Evolutionary conservation across 106 monocot species (phyloP), one percentile per base, ranked within the genome.

Genomic region (Dendrobium officinale): DNA sequence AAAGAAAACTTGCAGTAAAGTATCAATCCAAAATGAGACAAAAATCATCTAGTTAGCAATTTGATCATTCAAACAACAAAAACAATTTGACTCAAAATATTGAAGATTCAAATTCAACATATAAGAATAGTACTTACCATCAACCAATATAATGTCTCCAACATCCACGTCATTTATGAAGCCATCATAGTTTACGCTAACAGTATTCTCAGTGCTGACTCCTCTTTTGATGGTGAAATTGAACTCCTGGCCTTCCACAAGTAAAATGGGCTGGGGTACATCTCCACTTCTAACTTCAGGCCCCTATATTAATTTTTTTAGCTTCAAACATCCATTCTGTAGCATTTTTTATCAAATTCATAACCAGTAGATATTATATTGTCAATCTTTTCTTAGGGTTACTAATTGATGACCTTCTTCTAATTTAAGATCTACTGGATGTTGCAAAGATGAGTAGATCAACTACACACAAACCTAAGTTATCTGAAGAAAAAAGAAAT

Each of bases 201-300:
- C 91, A 77, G 85, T 88, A 68, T 87, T 51, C 73, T 91, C 86
- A 24, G 79, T 51, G 83, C 83, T 76, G 75, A 88, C 85, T 75
- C 88, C 91, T 81, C 88, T 85, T 64, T 83, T 87, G 49, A 88
- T 88, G 17, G 91, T 91, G 75, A 91, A 91, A 83, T 83, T 91
- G 83, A 91, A 92, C 77, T 83, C 81, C 78, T 92, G 89, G 3
- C 91, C 89, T 75, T 92, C 91, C 66, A 81, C 68, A 42, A 92
- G 88, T 61, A 83, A 43, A 74, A 92, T 83, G 11, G 91, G 86
- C 72, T 92, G 86, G 10, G 91, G 87, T 20, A 92, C 55, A 84
- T 92, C 91, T 81, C 91, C 91, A 58, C 91, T 89, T 79, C 91
- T 83, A 17, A 89, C 91, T 78, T 92, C 91, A 74, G 91, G 91